Conservation (phyloP, 2,329 filamentous ascomycete species). For the Pyrenochaeta sp. region DNA sequence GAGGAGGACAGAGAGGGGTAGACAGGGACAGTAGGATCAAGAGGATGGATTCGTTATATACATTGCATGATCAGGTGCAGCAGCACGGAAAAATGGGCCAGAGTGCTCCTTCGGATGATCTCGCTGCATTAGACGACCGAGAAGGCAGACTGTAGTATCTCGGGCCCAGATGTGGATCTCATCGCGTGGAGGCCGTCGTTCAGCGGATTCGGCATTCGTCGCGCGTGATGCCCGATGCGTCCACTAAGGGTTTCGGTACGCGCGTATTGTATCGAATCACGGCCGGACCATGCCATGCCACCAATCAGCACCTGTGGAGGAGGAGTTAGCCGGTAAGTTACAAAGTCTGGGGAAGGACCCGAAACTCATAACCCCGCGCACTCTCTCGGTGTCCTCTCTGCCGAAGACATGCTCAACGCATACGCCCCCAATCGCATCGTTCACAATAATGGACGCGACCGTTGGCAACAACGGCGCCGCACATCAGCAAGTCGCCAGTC, state of each 20-base stretch:
- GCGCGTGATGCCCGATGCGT: constrained; percentile 6
- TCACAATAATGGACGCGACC: constrained; percentile 45
- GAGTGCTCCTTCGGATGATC: constrained; percentile 39
- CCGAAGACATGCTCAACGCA: constrained; percentile 28
- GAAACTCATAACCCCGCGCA: constrained; percentile 29
- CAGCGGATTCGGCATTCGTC: constrained; percentile 11
- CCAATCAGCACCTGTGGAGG: constrained; percentile 27
- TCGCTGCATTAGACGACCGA: constrained; percentile 39
- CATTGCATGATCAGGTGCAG: constrained; percentile 21
- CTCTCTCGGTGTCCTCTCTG: constrained; percentile 25
- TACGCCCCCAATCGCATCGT: constrained; percentile 31
- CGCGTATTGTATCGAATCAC: constrained; percentile 8
- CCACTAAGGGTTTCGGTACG: constrained; percentile 9
- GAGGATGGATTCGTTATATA: constrained; percentile 31
- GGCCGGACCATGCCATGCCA: constrained; percentile 7
- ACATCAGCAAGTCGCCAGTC: constrained; percentile 41
- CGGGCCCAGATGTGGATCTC: constrained; percentile 29
- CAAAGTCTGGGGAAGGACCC: constrained; percentile 34
- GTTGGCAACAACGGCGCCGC: constrained; percentile 26
- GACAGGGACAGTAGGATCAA: constrained; percentile 16
- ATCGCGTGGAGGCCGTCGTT: constrained; percentile 15
- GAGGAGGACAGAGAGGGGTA: constrained; percentile 27
- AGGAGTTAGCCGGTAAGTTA: constrained; percentile 13
- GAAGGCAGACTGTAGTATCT: constrained; percentile 17
- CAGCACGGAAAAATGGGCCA: constrained; percentile 20